A percentile compares a stretch with the other conserved stretches of the same genome.
These are phyloP conservation scores for Glonium stellatum DNA, from an alignment of 495 filamentous ascomycete genomes.

Conservation along the genomic window DNA sequence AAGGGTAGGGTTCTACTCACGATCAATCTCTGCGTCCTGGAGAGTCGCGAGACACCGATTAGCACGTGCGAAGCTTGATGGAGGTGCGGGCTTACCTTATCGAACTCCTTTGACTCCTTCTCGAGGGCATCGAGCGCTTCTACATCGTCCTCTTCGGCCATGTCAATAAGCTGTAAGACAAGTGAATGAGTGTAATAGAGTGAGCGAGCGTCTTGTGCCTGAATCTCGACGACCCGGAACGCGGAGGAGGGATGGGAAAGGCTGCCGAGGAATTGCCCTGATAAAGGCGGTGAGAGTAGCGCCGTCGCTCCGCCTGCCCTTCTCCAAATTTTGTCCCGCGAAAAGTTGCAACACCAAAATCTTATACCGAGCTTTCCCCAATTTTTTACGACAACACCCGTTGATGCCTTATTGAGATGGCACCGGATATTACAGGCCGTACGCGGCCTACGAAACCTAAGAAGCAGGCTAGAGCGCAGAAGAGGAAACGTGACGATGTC, in stretches of 20 bases:
- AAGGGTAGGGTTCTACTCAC: slow-evolving; percentile 30
- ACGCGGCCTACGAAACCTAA: slow-evolving; percentile 37
- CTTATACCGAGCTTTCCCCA: not conserved
- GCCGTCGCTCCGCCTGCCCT: not conserved
- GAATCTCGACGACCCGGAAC: not conserved
- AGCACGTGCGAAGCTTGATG: not conserved
- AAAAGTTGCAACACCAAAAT: slow-evolving; percentile 1
- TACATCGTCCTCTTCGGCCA: slow-evolving; percentile 55
- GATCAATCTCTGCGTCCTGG: slow-evolving; percentile 92
- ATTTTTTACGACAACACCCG: not conserved
- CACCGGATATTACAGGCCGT: slow-evolving; percentile 27
- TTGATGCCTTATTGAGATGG: slow-evolving; percentile 12
- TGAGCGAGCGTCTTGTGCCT: not conserved
- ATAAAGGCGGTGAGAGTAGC: not conserved
- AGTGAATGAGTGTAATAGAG: not conserved
- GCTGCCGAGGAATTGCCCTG: not conserved
- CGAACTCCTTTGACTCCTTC: slow-evolving; percentile 79
- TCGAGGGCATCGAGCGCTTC: slow-evolving; percentile 82
- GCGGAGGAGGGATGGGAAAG: not conserved
- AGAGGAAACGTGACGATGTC: slow-evolving; percentile 58
- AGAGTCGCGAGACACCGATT: slow-evolving; percentile 11
- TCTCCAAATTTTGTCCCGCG: too few species aligned
- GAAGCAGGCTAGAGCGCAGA: slow-evolving; percentile 43
- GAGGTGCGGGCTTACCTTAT: slow-evolving; percentile 53
- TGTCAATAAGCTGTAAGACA: slow-evolving; percentile 11